A percentile compares a stretch with the other conserved stretches of the same genome.
These are phyloP conservation scores for Galerina marginata DNA, from an alignment of 768 basidiomycete genomes.

Conservation along the genomic window DNA sequence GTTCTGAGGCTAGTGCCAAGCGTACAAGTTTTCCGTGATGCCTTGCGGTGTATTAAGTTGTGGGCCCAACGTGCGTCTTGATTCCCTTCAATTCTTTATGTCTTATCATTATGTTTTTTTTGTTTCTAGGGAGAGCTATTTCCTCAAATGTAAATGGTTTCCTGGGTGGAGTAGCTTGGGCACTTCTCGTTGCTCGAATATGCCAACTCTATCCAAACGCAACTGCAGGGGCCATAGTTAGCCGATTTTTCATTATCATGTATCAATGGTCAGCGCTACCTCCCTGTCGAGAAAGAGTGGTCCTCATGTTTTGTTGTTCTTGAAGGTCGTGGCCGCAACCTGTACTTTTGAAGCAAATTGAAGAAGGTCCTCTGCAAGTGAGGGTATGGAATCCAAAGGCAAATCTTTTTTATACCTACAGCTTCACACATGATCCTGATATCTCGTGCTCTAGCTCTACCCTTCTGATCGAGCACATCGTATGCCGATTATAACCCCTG, in stretches of 20 bases:
- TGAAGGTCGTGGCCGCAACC: constrained; percentile 98
- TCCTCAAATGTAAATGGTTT: constrained; percentile 99
- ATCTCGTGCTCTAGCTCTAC: constrained; percentile 65
- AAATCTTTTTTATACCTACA: constrained; percentile 10
- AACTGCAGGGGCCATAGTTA: constrained; percentile 92
- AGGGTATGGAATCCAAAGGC: constrained; percentile 99
- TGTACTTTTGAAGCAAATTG: constrained; percentile 95
- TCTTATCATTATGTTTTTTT: not conserved
- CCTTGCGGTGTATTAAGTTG: constrained; percentile 93
- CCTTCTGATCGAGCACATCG: constrained; percentile 92
- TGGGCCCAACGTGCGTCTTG: constrained; percentile 89
- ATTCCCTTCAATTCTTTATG: not conserved
- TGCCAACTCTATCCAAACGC: constrained; percentile 98
- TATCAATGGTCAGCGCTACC: constrained; percentile 80
- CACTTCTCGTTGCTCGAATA: constrained; percentile 98
- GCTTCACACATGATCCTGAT: not conserved
- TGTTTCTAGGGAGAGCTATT: constrained; percentile 80
- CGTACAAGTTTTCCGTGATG: constrained; percentile 92
- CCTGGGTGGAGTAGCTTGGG: constrained; percentile 98
- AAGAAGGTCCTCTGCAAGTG: constrained; percentile 91
- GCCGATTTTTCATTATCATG: constrained; percentile 98
- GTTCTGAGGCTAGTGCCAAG: constrained; percentile 95
- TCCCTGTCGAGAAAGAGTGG: not conserved
- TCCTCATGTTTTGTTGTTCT: not conserved
- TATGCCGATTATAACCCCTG: constrained; percentile 99